A percentile compares a stretch with the other conserved stretches of the same genome.
Conservation (phyloP, 441 rosid species). For the Corymbia citriodora region DNA sequence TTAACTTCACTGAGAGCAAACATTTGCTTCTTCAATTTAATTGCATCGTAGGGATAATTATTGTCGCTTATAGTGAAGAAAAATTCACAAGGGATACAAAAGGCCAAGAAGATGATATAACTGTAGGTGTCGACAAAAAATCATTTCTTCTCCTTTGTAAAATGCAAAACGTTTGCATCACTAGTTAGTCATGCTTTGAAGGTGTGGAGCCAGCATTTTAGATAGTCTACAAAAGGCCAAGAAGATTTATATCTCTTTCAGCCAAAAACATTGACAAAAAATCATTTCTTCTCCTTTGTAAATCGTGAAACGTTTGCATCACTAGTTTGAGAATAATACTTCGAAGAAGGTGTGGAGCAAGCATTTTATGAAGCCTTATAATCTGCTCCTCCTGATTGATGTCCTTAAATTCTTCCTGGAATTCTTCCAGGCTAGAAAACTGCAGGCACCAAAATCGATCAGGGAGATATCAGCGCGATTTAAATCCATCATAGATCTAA, state of each 20-base stretch:
- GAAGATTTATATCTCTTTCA: not conserved
- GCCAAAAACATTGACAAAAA: not conserved
- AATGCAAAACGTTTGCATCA: not conserved
- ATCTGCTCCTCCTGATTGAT: constrained; percentile 99
- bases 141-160: not conserved
- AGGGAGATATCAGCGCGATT: not conserved
- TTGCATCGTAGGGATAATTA: not conserved
- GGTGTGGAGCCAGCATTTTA: constrained; percentile 92
- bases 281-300: not conserved
- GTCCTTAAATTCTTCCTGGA: constrained; percentile 96
- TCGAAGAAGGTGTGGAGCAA: constrained; percentile 97
- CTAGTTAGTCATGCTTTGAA: constrained; percentile 51
- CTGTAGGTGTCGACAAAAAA: not conserved
- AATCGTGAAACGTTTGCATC: not conserved
- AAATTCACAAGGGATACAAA: not conserved
- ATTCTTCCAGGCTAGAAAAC: constrained; percentile 98
- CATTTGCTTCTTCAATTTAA: not conserved
- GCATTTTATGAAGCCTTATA: constrained; percentile 90
- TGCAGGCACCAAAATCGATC: constrained; percentile 26
- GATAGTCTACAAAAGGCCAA: not conserved
- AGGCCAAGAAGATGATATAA: not conserved
- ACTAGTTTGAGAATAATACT: constrained; percentile 34
- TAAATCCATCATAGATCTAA: constrained; percentile 5
- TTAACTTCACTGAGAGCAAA: not conserved
- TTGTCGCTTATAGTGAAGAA: not conserved